phyloP scores from a whole-genome alignment of 2,329 filamentous ascomycete species.

The Fusarium miscanthi region DNA sequence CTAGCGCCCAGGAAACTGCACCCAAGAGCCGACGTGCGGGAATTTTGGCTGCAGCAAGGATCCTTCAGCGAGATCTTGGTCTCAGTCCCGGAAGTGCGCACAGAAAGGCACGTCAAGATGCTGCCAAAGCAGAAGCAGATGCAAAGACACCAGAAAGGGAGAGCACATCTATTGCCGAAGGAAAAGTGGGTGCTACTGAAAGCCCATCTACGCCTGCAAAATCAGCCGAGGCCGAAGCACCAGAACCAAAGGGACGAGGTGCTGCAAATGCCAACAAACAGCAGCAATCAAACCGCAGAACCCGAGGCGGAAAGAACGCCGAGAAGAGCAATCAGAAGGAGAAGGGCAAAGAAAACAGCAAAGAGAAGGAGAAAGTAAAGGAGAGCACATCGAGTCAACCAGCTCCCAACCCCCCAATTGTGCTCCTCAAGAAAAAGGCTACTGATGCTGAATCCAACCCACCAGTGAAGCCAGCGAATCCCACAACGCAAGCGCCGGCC shows the following conservation, averaged over 20 bases:
- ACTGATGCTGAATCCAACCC: slow-evolving; percentile 42
- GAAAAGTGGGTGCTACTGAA: slow-evolving; percentile 26
- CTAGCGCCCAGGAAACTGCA: slow-evolving; percentile 48
- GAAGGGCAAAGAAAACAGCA: slow-evolving; percentile 51
- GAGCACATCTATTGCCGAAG: slow-evolving; percentile 17
- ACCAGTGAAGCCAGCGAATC: slow-evolving; percentile 42
- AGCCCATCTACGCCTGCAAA: slow-evolving; percentile 36
- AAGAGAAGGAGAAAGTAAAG: slow-evolving; percentile 42
- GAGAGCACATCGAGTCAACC: slow-evolving; percentile 30
- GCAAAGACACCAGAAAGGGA: slow-evolving; percentile 56
- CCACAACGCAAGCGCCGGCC: slow-evolving; percentile 41
- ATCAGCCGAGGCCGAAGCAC: slow-evolving; percentile 26
- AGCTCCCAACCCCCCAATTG: slow-evolving; percentile 50
- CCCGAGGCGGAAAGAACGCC: slow-evolving; percentile 52
- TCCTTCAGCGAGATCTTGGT: slow-evolving; percentile 74
- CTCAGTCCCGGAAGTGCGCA: slow-evolving; percentile 72
- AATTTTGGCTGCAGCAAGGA: slow-evolving; percentile 72
- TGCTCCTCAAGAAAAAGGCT: slow-evolving; percentile 56
- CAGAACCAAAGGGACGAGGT: slow-evolving; percentile 39
- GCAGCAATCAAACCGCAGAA: slow-evolving; percentile 46
- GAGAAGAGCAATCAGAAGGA: slow-evolving; percentile 55
- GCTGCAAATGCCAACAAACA: slow-evolving; percentile 41
- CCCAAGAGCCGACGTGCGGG: slow-evolving; percentile 68
- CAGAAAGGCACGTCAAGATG: slow-evolving; percentile 68
- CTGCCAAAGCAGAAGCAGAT: slow-evolving; percentile 65